phyloP scores from a whole-genome alignment of 306 rosid species.

The Cucumis cinereus region DNA sequence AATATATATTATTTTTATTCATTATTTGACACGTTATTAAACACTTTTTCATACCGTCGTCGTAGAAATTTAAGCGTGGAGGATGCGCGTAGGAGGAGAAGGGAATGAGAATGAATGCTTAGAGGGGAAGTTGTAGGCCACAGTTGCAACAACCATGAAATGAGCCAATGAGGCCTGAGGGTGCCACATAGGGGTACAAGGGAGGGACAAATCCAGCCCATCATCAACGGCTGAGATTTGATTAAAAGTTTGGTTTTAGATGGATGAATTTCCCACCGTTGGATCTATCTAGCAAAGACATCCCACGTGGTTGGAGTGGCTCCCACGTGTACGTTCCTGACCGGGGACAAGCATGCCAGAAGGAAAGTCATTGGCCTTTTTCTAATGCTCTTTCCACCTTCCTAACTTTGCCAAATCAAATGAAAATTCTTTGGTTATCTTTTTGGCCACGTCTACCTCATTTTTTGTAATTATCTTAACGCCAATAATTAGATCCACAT shows the following conservation, averaged over 20 bases:
- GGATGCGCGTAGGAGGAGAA: not conserved
- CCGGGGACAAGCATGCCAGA: conserved; percentile 1
- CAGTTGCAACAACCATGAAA: not conserved
- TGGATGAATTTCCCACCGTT: not conserved
- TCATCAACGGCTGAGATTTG: not conserved
- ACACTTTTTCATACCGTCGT: too few species aligned
- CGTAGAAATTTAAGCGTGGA: too few species aligned
- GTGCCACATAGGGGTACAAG: not conserved
- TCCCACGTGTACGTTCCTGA: not conserved
- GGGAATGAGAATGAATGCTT: not conserved
- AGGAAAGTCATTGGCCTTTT: not conserved
- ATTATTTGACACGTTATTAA: too few species aligned
- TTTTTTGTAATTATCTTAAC: too few species aligned
- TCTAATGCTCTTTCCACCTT: not conserved
- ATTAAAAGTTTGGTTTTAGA: not conserved
- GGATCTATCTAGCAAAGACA: not conserved
- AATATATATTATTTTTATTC: too few species aligned
- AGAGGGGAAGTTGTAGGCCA: not conserved
- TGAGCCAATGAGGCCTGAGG: not conserved
- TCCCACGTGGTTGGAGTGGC: not conserved
- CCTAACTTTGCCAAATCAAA: not conserved
- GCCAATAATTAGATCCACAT: too few species aligned
- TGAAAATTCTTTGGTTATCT: not conserved
- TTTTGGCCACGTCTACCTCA: not conserved
- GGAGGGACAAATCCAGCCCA: not conserved